phyloP scores from a whole-genome alignment of 371 early-diverging fungal genomes.

The Mucor irregularis region DNA sequence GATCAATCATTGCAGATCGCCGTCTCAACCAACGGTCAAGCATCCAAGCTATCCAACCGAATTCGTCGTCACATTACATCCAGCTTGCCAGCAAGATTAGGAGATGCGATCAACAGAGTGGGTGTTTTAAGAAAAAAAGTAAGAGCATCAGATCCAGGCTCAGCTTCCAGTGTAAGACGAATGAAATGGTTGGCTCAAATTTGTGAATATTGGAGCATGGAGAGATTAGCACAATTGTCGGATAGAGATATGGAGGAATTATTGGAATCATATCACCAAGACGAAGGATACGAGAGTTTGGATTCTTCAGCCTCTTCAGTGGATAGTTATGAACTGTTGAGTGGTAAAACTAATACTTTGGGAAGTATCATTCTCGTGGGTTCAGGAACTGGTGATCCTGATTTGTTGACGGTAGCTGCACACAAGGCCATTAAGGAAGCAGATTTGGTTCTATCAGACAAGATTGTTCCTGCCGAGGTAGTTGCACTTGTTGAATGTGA shows the following conservation, averaged over 20 bases:
- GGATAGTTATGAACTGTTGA: neutral
- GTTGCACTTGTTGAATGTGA: conserved; percentile 58
- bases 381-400: conserved; percentile 87
- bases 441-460: conserved; percentile 84
- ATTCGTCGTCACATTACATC: conserved; percentile 62
- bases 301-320: neutral
- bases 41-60: conserved; percentile 72
- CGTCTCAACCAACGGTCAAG: conserved; percentile 81
- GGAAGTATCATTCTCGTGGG: conserved; percentile 73
- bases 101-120: conserved; percentile 65
- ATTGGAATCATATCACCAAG: conserved; percentile 66
- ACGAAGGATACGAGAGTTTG: conserved; percentile 56
- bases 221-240: conserved; percentile 56
- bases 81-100: conserved; percentile 57
- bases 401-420: conserved; percentile 79
- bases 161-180: conserved; percentile 53
- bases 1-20: conserved; percentile 76
- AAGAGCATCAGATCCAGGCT: conserved; percentile 54
- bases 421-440: conserved; percentile 67
- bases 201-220: conserved; percentile 76
- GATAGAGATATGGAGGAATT: conserved; percentile 63
- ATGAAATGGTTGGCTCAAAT: conserved; percentile 78
- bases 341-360: neutral
- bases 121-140: conserved; percentile 61
- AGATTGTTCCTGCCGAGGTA: conserved; percentile 76